phyloP scores from a whole-genome alignment of 2,329 filamentous ascomycete genomes.

The Hymenoscyphus occultus region DNA sequence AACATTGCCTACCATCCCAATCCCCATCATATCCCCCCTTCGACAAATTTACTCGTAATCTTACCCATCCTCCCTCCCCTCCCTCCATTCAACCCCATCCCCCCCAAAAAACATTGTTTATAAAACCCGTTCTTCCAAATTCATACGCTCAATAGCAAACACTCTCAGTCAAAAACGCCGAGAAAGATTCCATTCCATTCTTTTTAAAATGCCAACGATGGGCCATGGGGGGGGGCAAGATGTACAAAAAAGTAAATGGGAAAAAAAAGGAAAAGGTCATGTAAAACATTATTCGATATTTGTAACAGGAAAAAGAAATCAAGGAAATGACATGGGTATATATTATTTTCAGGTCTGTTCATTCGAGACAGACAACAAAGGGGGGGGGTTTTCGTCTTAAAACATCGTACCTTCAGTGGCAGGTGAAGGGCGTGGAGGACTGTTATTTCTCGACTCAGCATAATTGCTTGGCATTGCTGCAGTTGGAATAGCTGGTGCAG shows the following conservation, averaged over 20 bases:
- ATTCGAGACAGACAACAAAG: constrained; percentile 5
- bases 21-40: constrained; percentile 7
- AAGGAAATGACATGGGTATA: constrained; percentile 27
- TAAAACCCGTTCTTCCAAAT: background rate
- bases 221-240: background rate
- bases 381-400: constrained; percentile 14
- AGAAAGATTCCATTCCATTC: constrained; percentile 17
- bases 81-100: background rate
- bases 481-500: constrained; percentile 27
- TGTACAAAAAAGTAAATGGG: constrained; percentile 18
- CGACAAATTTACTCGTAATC: constrained; percentile 2
- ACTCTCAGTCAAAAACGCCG: constrained; percentile 25
- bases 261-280: constrained; percentile 26
- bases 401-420: constrained; percentile 34
- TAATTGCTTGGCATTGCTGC: constrained; percentile 31
- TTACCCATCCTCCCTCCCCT: background rate
- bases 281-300: constrained; percentile 31
- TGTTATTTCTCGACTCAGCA: constrained; percentile 17
- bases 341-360: constrained; percentile 5
- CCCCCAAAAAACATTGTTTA: background rate
- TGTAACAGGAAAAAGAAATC: constrained; percentile 9
- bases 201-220: constrained; percentile 23
- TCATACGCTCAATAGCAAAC: constrained; percentile 8
- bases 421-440: constrained; percentile 25
- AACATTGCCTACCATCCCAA: no score